Evolutionary conservation across 1,139 yeast species (phyloP), one percentile per base, ranked within the genome.

Genomic region (Blastobotrys serpentis): DNA sequence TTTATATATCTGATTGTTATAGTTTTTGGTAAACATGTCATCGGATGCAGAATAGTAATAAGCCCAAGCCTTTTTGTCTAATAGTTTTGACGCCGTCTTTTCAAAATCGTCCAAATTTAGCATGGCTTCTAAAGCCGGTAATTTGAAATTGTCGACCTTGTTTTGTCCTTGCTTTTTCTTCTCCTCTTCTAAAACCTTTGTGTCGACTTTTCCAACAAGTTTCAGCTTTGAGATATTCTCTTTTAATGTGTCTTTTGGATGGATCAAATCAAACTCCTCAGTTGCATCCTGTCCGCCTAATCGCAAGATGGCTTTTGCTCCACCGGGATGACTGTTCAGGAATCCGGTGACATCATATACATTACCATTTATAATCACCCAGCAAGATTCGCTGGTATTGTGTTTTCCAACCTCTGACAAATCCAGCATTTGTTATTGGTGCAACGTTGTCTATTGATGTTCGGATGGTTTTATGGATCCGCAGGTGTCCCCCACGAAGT

Each of bases 221-320:
- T 70, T 69, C 14, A 75, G 74, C 32, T 67, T 64, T 26, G 74
- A 71, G 37, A 80, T 67, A 56, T 71, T 74, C 58, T 78, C 78
- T 38, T 75, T 79, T 43, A 89, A 71, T 7, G 89, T 84, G 58
- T 85, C 92, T 13, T 84, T 78, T 0, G 96, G 95, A 67, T 90
- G 98, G 50, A 90, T 76, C 6, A 95, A 95, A 52, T 79, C 86
- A 64, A 88, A 90, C 52, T 87, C 79, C 56, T 84, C 85, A 2
- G 96, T 85, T 2, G 95, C 97, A 63, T 92, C 98, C 60, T 82
- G 82, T 13, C 98, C 98, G 2, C 95, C 97, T 62, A 82, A 86
- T 55, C 78, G 78, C 39, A 83, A 64, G 40, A 92, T 81, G 23
- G 90, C 81, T 23, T 75, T 74, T 52, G 76, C 77, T 1, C 98